phyloP scores from a whole-genome alignment of 345 rosid genomes.

The Nephelium lappaceum region DNA sequence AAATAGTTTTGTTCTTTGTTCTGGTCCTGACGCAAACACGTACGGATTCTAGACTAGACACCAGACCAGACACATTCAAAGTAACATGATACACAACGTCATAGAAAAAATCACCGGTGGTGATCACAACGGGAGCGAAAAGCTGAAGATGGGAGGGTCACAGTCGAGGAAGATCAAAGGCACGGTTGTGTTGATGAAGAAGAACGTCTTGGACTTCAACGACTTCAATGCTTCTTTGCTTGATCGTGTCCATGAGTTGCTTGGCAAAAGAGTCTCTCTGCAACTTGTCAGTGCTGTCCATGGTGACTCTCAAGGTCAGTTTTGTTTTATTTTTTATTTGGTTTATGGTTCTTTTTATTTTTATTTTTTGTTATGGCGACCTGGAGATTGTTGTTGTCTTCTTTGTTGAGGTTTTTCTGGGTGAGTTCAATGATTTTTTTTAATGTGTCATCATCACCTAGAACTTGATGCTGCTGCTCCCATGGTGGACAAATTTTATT shows the following conservation, averaged over 20 bases:
- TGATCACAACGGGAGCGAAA: not conserved
- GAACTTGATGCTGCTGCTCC: not conserved
- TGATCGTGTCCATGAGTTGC: slow-evolving; percentile 64
- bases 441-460: not conserved
- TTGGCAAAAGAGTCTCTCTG: slow-evolving; percentile 62
- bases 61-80: not conserved
- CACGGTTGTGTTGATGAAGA: slow-evolving; percentile 81
- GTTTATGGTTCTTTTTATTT: not conserved
- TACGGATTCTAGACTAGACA: not conserved
- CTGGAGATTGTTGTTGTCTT: too few relatives aligned
- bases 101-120: slow-evolving; percentile 22
- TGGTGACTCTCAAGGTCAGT: slow-evolving; percentile 37
- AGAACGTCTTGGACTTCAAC: slow-evolving; percentile 82
- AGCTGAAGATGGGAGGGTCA: not conserved
- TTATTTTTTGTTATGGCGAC: not conserved
- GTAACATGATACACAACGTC: not conserved
- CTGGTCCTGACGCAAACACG: not conserved
- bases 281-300: slow-evolving; percentile 66
- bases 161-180: slow-evolving; percentile 52
- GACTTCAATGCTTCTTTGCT: slow-evolving; percentile 68
- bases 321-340: not conserved
- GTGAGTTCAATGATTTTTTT: too few relatives aligned
- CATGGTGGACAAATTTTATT: not conserved
- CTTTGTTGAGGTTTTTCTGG: not conserved
- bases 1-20: not conserved